Conservation (phyloP, 192 early-diverging fungal species). For the Backusella mclennaniae region DNA sequence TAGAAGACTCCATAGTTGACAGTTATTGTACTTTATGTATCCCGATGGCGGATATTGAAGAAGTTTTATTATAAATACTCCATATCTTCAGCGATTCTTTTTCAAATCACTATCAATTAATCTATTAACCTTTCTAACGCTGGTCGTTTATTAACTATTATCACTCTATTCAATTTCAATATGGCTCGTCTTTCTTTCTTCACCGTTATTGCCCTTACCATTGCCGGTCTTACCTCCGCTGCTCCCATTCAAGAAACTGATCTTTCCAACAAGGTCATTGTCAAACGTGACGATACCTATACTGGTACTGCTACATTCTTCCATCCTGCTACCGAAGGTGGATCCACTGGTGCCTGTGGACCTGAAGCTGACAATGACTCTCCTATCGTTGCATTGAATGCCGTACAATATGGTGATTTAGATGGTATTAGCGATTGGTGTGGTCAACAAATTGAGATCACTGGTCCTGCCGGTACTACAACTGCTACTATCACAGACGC, state of each 20-base stretch:
- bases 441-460: constrained; percentile 32
- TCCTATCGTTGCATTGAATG: constrained; percentile 41
- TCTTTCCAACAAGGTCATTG: background rate
- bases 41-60: background rate
- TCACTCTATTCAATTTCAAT: background rate
- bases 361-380: constrained; percentile 36
- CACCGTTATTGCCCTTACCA: constrained; percentile 7
- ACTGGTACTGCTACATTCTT: constrained; percentile 41
- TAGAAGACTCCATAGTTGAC: background rate
- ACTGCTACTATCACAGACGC: constrained; percentile 41
- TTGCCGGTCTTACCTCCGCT: constrained; percentile 9
- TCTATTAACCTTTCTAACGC: background rate
- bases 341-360: constrained; percentile 36
- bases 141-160: background rate
- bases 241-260: background rate
- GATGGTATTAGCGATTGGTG: constrained; percentile 30
- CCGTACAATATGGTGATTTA: constrained; percentile 30
- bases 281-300: background rate
- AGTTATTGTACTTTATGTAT: background rate
- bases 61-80: background rate
- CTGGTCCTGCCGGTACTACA: constrained; percentile 30
- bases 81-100: background rate
- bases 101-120: background rate
- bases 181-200: constrained; percentile 13
- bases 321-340: constrained; percentile 30